A percentile compares a stretch with the other conserved stretches of the same genome.
phyloP scores from a whole-genome alignment of 352 stramenopile species.

The Pythium myriotylum region DNA sequence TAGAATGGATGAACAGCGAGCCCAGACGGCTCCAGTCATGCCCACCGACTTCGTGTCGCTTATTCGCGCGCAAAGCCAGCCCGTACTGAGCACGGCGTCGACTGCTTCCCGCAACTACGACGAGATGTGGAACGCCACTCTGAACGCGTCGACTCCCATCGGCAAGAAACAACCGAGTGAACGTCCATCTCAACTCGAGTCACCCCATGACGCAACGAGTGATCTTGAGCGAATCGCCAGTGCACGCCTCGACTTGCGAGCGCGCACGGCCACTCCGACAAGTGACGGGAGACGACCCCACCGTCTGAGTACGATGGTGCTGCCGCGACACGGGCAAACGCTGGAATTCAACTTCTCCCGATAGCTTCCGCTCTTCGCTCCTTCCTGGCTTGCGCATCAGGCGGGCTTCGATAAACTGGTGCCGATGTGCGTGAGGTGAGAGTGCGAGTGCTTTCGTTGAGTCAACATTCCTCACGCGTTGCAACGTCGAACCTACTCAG shows the following conservation, averaged over 20 bases:
- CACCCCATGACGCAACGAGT: too few species aligned
- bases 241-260: background rate
- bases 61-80: slow-evolving; percentile 42
- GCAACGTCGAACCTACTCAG: too few species aligned
- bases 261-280: slow-evolving; percentile 1
- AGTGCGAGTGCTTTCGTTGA: too few species aligned
- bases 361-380: background rate
- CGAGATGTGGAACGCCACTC: slow-evolving; percentile 71
- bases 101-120: slow-evolving; percentile 41
- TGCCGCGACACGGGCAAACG: slow-evolving; percentile 2
- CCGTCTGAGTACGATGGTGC: slow-evolving; percentile 1
- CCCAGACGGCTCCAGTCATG: slow-evolving; percentile 34
- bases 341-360: slow-evolving; percentile 26
- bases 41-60: slow-evolving; percentile 35
- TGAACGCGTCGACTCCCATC: slow-evolving; percentile 2
- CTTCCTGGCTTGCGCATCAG: too few species aligned
- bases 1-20: slow-evolving; percentile 41
- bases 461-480: too few species aligned
- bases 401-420: too few species aligned
- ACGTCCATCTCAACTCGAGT: background rate
- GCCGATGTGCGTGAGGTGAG: too few species aligned
- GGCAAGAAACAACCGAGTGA: background rate
- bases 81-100: slow-evolving; percentile 17
- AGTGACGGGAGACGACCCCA: slow-evolving; percentile 6
- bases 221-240: background rate